Base-by-base conservation (phyloP, 1,284 basidiomycete genomes). In the Gastroboletus turbinatus region DNA sequence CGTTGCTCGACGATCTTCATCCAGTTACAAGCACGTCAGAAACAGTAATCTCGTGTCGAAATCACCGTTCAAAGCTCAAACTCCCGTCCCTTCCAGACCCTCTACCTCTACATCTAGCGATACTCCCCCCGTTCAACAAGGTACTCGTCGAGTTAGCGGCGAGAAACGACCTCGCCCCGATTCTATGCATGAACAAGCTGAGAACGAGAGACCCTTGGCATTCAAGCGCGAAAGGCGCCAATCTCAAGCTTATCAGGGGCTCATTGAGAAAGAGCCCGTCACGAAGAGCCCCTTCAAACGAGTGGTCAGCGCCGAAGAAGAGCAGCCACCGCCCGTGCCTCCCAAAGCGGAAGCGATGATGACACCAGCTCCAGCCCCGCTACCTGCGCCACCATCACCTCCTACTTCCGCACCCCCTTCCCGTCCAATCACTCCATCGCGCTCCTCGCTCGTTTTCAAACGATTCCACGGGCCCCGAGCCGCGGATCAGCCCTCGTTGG, bases 1-100 rank as follows among this genome's bases (percentile, higher is more conserved):
- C 38, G 71, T 88, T 47, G 84, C 87, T 50, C 82, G 93, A 50
- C 82, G 93, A 48, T 84, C 87, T 4, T 92, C 89, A 19, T 87
- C 84, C 50, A 92, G 88, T 65, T 95, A 90, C 77, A 90, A 85
- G 66, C 90, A 92, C 72, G 82, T 94, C 61, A 82, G 83, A 60
- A 87, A 78, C 60, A 92, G 90, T 72, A 87, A 89, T 64, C 85
- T 95, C 52, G 94, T 96, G 23, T 87, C 88, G 46, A 94, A 94
- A 64, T 95, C 92, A 11, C 92, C 92, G 9, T 98, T 98, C 79
- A 93, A 92, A 65, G 81, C 80, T 2, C 81, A 83, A 56, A 75
- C 82, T 29, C 77, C 81, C 36, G 73, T 76, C 16, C 76, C 82
- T 42, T 73, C 79, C 1, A 73, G 75, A 38, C 76, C 79, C 4